Evolutionary conservation across 169 alveolate genomes (phyloP).

Genomic region (Babesia bigemina): DNA sequence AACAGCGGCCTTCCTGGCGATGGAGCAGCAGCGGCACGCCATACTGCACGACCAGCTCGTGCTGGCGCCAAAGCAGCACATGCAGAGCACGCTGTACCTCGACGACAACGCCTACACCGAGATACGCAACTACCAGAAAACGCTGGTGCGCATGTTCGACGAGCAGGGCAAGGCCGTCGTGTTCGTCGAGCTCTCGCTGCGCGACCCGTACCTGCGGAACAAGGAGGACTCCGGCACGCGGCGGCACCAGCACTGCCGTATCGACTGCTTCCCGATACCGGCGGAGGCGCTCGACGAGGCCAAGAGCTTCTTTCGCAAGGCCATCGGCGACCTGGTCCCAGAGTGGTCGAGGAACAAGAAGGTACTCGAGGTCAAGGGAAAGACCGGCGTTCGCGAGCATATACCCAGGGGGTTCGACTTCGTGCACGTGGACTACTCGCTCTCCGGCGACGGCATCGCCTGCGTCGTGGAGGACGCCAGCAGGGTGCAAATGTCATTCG

Average conservation of each 20-base stretch:
- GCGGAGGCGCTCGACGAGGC: constrained; percentile 38
- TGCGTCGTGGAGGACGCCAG: constrained; percentile 56
- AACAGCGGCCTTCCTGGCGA: constrained; percentile 7
- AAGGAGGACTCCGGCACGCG: constrained; percentile 26
- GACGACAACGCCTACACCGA: constrained; percentile 60
- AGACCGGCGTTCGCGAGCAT: constrained; percentile 59
- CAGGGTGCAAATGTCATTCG: constrained; percentile 13
- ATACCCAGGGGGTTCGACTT: constrained; percentile 68
- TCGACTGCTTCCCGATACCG: constrained; percentile 61
- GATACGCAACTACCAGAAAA: constrained; percentile 68
- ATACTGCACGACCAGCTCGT: constrained; percentile 59
- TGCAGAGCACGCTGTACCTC: constrained; percentile 54
- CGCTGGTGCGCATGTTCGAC: constrained; percentile 63
- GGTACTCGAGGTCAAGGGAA: constrained; percentile 39
- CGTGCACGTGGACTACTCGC: constrained; percentile 62
- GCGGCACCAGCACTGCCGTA: constrained; percentile 31
- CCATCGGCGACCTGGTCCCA: constrained; percentile 47
- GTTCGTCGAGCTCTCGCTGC: constrained; percentile 48
- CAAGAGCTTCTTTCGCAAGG: constrained; percentile 40
- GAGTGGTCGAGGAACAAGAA: constrained; percentile 53
- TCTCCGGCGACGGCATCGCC: constrained; percentile 63
- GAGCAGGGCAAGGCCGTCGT: constrained; percentile 45
- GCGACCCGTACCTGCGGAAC: constrained; percentile 13
- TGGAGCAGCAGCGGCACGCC: constrained; percentile 44
- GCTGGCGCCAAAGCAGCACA: constrained; percentile 46